Base-by-base conservation (phyloP, 768 basidiomycete genomes). In the Boletus barrowsii region DNA sequence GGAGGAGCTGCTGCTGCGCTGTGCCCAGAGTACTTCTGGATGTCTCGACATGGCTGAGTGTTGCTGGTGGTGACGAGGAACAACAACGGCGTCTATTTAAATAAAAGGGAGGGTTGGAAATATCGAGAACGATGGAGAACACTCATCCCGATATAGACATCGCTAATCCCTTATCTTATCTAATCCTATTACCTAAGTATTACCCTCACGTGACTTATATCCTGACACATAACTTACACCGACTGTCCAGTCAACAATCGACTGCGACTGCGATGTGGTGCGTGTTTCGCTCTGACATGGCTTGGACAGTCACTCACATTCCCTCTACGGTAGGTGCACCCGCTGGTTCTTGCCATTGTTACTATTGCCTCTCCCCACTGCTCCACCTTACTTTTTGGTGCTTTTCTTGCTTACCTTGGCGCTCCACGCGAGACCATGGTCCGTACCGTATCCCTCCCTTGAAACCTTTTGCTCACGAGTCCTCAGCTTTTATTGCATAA, bases 21-120 rank as follows among this genome's bases (percentile, higher is more conserved):
- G 95, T 43, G 96, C 95, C 93, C 95, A 98, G 3, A 94, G 80
- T 35, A 96, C 78, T 74, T 97, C 93, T 36, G 95, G 95, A 72
- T 93, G 91, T 17, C 55, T 63, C 30, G 76, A 24, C 79, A 79
- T 80, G 54, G 58, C 42, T 49, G 43, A 18, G 13, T 20, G 39
- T 80, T 53, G 58, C 42, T 49, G 43, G 22, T 10, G 24, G 41
- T 30, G 54, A 50, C 10, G 57, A 51, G 29, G 51, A 47, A 24
- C 20, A 17, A 29, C 32, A 49, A 20, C 20, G 17, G 51, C 39
- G 47, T 5, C 15, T 17, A 39, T 39, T 61, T 58, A 22, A 22
- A 22, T 22, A 35, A 57, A 51, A 61, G 37, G 47, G 51, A 14
- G 29, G n/a, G 49, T 63, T 70, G 51, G 66, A 71, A 71, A 22